These are phyloP conservation scores for Eucalyptus pauciflora DNA, from an alignment of 345 rosid genomes.

Conservation along the genomic window DNA sequence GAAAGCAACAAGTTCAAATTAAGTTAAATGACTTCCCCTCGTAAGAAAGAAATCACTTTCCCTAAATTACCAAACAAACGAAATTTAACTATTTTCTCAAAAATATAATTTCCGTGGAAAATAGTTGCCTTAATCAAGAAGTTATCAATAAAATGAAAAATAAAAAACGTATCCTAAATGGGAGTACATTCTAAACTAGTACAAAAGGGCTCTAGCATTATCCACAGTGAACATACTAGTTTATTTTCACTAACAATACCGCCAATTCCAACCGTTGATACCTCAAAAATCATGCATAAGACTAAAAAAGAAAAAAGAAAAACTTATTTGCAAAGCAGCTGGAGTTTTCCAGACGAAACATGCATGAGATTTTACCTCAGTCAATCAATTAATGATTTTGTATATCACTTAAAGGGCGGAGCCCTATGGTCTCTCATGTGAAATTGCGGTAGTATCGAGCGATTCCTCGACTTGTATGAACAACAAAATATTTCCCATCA, in stretches of 20 bases:
- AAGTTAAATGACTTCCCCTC: background rate
- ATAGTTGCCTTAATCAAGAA: background rate
- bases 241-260: background rate
- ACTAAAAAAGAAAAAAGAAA: background rate
- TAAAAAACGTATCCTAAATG: background rate
- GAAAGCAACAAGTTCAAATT: background rate
- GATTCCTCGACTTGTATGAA: background rate
- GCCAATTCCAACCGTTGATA: background rate
- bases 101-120: background rate
- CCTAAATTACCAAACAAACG: background rate
- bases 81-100: background rate
- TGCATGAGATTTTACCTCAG: fast-evolving
- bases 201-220: background rate
- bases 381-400: background rate
- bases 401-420: fast-evolving
- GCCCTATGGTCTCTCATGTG: background rate
- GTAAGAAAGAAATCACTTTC: fast-evolving
- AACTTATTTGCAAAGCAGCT: too few species aligned
- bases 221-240: background rate
- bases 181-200: background rate
- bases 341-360: background rate
- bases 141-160: background rate
- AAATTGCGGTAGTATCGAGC: background rate
- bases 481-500: background rate
- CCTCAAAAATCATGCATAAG: background rate